A percentile compares a stretch with the other conserved stretches of the same genome.
phyloP scores from a whole-genome alignment of 345 rosid genomes.

The Murraya koenigii region DNA sequence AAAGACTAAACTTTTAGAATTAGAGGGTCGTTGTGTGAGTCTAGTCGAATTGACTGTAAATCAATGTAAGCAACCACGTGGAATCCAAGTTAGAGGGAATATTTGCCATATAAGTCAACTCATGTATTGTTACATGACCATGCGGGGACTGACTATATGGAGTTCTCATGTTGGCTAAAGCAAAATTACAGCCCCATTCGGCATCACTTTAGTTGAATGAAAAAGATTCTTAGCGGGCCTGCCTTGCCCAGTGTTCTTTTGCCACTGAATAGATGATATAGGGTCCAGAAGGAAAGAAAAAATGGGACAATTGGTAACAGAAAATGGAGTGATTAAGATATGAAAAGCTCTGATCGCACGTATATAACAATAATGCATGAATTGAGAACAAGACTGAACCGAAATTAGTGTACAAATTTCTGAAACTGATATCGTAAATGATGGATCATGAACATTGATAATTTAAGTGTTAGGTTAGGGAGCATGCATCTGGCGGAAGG shows the following conservation, averaged over 20 bases:
- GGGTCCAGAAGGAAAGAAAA: not conserved
- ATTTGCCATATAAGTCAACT: conserved; percentile 1
- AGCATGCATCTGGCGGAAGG: too few relatives aligned
- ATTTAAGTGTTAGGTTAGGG: too few relatives aligned
- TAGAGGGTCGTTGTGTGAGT: too few relatives aligned
- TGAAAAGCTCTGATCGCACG: not conserved
- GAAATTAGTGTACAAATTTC: not conserved
- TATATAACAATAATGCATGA: not conserved
- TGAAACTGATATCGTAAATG: not conserved
- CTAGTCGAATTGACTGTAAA: not conserved
- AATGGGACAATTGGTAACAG: not conserved
- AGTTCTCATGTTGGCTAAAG: not conserved
- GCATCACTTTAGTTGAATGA: not conserved
- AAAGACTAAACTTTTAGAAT: not conserved
- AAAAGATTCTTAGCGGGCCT: not conserved
- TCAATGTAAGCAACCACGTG: not conserved
- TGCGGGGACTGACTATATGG: not conserved
- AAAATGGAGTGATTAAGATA: not conserved
- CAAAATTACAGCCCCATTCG: not conserved
- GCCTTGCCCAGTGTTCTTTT: not conserved
- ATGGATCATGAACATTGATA: too few relatives aligned
- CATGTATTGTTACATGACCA: not conserved
- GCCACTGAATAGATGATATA: not conserved
- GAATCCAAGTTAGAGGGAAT: not conserved
- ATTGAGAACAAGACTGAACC: not conserved